Evolutionary conservation across 371 early-diverging fungal genomes (phyloP).

Genomic region (Phascolomyces articulosus): DNA sequence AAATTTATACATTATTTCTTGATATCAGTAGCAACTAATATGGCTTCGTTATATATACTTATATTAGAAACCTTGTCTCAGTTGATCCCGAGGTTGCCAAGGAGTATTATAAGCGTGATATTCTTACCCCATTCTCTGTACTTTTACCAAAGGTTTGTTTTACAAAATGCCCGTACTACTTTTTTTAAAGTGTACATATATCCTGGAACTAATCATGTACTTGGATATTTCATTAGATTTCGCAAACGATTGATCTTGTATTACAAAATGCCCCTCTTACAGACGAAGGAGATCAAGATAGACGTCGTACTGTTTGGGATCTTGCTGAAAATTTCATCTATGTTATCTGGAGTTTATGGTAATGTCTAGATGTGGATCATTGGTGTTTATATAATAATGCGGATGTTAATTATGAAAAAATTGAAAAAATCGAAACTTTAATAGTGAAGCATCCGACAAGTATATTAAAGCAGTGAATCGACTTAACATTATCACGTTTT

Average conservation of each 20-base stretch:
- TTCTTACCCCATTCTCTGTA: conserved; percentile 57
- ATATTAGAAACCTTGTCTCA: conserved; percentile 59
- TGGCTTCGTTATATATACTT: background rate
- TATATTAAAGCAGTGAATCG: conserved; percentile 68
- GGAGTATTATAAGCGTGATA: conserved; percentile 72
- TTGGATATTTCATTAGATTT: conserved; percentile 24
- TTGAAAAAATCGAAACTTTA: background rate
- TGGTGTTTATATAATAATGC: background rate
- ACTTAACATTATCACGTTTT: conserved; percentile 64
- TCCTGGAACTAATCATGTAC: too few relatives aligned
- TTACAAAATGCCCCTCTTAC: conserved; percentile 48
- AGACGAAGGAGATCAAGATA: conserved; percentile 52
- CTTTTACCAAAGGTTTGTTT: conserved; percentile 41
- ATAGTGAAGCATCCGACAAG: conserved; percentile 70
- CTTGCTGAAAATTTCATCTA: conserved; percentile 77
- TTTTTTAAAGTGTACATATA: background rate
- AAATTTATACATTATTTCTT: too few relatives aligned
- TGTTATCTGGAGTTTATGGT: conserved; percentile 67
- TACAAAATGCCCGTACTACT: background rate
- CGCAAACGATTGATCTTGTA: conserved; percentile 48
- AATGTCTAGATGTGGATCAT: background rate
- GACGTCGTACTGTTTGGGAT: conserved; percentile 67
- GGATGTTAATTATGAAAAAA: background rate
- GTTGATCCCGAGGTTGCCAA: conserved; percentile 64
- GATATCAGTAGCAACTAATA: too few relatives aligned